These are phyloP conservation scores for Hsuehochloa calcarea DNA, from an alignment of 176 grass and related monocot species.

Conservation along the genomic window DNA sequence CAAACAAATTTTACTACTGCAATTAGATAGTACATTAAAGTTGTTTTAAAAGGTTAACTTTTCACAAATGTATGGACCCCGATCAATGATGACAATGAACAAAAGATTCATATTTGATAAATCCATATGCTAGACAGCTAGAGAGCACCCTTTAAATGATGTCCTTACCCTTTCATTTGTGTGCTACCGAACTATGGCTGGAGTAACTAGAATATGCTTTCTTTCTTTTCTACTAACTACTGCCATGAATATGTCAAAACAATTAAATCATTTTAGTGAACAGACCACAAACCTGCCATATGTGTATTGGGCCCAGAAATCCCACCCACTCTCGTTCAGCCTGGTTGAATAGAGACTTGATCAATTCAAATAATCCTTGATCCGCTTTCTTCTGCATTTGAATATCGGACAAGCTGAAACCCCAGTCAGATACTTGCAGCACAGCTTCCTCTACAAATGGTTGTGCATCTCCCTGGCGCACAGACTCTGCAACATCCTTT, in stretches of 20 bases:
- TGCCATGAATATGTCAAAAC: background rate
- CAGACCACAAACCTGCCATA: constrained; percentile 78
- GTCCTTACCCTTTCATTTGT: background rate
- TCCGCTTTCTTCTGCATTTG: constrained; percentile 81
- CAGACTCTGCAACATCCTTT: constrained; percentile 77
- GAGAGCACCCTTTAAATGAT: background rate
- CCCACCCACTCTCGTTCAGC: constrained; percentile 81
- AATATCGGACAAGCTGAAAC: constrained; percentile 83
- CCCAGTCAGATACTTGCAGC: constrained; percentile 90
- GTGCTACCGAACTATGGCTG: background rate
- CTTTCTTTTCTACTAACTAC: background rate
- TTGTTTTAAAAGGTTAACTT: background rate
- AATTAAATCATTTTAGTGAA: background rate
- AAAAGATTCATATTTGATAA: background rate
- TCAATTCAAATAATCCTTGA: constrained; percentile 56
- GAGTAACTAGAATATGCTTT: background rate
- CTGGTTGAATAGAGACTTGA: constrained; percentile 68
- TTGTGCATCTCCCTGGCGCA: constrained; percentile 63
- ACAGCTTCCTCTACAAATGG: constrained; percentile 92
- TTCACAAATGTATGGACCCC: background rate
- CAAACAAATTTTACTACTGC: background rate
- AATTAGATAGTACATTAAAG: background rate
- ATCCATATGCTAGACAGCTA: background rate
- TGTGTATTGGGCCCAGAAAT: constrained; percentile 94
- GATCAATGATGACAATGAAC: background rate